Percentiles rank a stretch among this genome's conserved stretches.
These are phyloP conservation scores for Arabidopsis lyrata DNA, from an alignment of 441 rosid species.

Conservation along the genomic window DNA sequence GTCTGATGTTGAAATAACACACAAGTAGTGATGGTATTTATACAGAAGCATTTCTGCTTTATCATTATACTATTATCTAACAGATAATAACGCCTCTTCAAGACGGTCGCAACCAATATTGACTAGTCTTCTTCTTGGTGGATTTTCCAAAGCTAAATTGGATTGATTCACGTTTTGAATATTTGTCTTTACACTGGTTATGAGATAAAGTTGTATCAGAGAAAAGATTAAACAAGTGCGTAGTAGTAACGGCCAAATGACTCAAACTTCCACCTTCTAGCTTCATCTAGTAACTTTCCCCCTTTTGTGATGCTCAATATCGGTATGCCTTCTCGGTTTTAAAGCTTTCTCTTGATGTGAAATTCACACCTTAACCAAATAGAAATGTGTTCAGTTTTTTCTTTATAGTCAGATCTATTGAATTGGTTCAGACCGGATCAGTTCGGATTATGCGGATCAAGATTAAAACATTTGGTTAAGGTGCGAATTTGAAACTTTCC, in stretches of 20 bases:
- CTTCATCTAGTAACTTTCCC: slow-evolving; percentile 20
- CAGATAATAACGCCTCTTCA: background rate
- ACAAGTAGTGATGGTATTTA: slow-evolving; percentile 40
- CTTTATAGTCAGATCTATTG: too few relatives aligned
- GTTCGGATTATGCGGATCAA: too few relatives aligned
- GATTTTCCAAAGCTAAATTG: slow-evolving; percentile 23
- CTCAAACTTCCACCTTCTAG: slow-evolving; percentile 25
- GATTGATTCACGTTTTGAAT: slow-evolving; percentile 10
- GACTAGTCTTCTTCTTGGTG: slow-evolving; percentile 29
- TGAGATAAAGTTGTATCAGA: slow-evolving; percentile 11
- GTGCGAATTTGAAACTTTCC: too few relatives aligned
- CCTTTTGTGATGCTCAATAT: background rate
- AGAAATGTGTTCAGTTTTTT: too few relatives aligned
- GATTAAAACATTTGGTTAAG: too few relatives aligned
- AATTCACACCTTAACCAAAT: too few relatives aligned
- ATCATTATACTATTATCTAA: background rate
- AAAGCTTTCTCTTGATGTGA: too few relatives aligned
- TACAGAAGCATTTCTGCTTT: slow-evolving; percentile 9
- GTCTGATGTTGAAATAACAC: slow-evolving; percentile 40
- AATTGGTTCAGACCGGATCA: too few relatives aligned
- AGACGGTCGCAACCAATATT: slow-evolving; percentile 40
- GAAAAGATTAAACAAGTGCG: background rate
- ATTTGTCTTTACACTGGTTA: slow-evolving; percentile 23
- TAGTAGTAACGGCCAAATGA: slow-evolving; percentile 1
- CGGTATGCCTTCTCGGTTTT: background rate